phyloP scores from a whole-genome alignment of 2,329 filamentous ascomycete species.

The Chrysosporium queenslandicum region DNA sequence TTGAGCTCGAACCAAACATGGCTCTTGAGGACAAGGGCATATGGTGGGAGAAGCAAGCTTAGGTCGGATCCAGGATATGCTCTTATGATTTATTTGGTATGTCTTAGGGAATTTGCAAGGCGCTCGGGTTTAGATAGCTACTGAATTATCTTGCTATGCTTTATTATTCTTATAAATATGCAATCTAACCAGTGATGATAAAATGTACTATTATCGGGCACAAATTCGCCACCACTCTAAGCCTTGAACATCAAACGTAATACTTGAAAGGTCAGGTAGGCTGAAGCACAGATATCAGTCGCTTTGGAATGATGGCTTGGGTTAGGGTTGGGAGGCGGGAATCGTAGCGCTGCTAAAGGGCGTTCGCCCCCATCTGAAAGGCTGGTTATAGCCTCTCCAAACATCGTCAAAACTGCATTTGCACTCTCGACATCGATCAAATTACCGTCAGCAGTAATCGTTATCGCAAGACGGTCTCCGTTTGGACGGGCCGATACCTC shows the following conservation, averaged over 20 bases:
- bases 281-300: slow-evolving; percentile 8
- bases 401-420: slow-evolving; percentile 1
- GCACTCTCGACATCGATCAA: slow-evolving; percentile 1
- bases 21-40: slow-evolving; percentile 10
- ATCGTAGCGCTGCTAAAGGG: neutral
- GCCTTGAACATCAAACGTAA: slow-evolving; percentile 9
- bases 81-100: neutral
- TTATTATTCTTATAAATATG: too few species aligned
- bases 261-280: slow-evolving; percentile 12
- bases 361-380: neutral
- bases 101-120: too few species aligned
- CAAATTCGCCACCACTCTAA: neutral
- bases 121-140: too few species aligned
- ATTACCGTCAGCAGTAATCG: slow-evolving; percentile 4
- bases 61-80: neutral
- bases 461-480: slow-evolving; percentile 3
- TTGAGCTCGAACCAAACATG: slow-evolving; percentile 13
- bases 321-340: neutral
- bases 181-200: too few species aligned
- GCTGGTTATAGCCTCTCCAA: slow-evolving; percentile 1
- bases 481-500: slow-evolving; percentile 13
- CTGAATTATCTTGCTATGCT: too few species aligned
- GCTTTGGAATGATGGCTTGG: neutral
- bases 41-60: slow-evolving; percentile 8
- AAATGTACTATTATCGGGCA: too few species aligned